Evolutionary conservation across 257 asterid genomes (phyloP), one percentile per base, ranked within the genome.

Genomic region (Nicotiana noctiflora): DNA sequence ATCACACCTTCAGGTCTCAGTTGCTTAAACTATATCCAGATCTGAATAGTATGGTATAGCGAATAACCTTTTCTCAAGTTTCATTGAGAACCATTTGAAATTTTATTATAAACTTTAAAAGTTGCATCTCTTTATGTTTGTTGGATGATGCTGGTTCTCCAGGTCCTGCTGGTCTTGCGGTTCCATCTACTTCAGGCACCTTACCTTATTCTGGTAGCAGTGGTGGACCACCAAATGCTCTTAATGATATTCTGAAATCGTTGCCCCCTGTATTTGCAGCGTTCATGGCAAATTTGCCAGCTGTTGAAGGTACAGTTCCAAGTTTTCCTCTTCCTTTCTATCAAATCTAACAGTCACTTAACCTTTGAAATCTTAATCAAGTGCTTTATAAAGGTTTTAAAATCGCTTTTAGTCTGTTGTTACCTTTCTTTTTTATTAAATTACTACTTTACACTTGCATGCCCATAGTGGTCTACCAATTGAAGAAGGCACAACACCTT

Each of bases 211-310:
- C 88, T 78, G 90, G 88, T 52, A 82, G 79, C 85, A 85, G 82
- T 80, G 89, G 85, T 62, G 96, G 90, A 80, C 62, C 94, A 79
- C 85, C 87, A 79, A 85, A 83, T 82, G 68, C 90, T 37, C 74
- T 79, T 37, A 81, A 80, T 84, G 91, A 90, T 83, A 77, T 86
- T 53, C 65, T 89, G 85, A 95, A 91, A 89, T 77, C 79, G 49
- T 84, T 92, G 76, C 93, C 98, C 34, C 97, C 99, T 81, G 78
- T 95, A 66, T 83, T 93, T 64, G 92, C 93, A n/a, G 82, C 88
- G 51, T 95, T 95, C 62, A 83, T 84, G 29, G 83, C 90, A 13
- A 92, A 85, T 85, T 87, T 93, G 88, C 99, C 97, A 46, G 85
- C 90, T 70, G 92, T 93, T 83, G 98, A 93, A 81, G 99, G 99